Evolutionary conservation across 2,329 filamentous ascomycete species (phyloP).

Genomic region (Venturia effusa): DNA sequence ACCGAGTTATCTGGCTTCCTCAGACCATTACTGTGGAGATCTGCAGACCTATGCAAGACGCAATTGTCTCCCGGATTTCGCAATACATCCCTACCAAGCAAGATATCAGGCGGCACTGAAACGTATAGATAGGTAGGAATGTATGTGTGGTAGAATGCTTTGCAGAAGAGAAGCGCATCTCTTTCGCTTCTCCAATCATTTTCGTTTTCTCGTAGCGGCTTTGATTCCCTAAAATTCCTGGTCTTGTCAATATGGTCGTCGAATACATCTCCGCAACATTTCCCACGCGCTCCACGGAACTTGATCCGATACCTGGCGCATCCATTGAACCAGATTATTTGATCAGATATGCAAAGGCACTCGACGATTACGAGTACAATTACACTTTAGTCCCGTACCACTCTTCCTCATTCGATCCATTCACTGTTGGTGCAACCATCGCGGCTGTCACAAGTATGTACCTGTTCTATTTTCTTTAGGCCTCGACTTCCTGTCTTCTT

Average conservation of each 20-base stretch:
- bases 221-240: not conserved
- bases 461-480: too few species aligned
- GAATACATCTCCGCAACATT: conserved; percentile 52
- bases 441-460: conserved; percentile 36
- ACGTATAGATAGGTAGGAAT: not conserved
- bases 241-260: conserved; percentile 5
- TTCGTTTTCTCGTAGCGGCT: not conserved
- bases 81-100: not conserved
- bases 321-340: conserved; percentile 45
- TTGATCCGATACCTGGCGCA: conserved; percentile 42
- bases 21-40: not conserved
- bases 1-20: not conserved
- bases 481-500: not conserved
- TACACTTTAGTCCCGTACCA: conserved; percentile 52
- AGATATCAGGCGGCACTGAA: not conserved
- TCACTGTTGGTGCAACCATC: conserved; percentile 49
- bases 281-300: conserved; percentile 46
- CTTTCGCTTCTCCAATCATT: not conserved
- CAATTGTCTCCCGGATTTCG: not conserved
- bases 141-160: too few species aligned
- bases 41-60: conserved; percentile 3
- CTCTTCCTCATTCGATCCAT: conserved; percentile 45
- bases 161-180: too few species aligned
- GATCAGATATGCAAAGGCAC: conserved; percentile 42
- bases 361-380: conserved; percentile 51